Evolutionary conservation across 2,329 filamentous ascomycete genomes (phyloP).

Genomic region (Claviceps lovelessii): DNA sequence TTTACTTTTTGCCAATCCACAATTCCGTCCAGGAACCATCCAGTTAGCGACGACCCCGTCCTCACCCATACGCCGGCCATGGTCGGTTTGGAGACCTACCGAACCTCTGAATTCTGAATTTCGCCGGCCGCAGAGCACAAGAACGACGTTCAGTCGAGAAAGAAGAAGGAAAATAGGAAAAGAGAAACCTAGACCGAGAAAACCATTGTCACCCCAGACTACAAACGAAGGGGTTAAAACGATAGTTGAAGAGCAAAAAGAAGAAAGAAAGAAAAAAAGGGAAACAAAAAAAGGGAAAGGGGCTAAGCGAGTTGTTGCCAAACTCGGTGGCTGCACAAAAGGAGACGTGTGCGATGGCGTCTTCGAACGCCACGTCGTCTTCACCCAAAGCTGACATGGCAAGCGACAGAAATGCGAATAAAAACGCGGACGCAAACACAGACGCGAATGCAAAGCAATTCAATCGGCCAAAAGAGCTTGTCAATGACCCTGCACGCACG

Average conservation of each 20-base stretch:
- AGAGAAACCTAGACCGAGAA: neutral
- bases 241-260: neutral
- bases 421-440: constrained; percentile 1
- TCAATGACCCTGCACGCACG: constrained; percentile 46
- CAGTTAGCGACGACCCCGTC: constrained; percentile 1
- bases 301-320: neutral
- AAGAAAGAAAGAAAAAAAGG: neutral
- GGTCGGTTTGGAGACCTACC: neutral
- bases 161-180: neutral
- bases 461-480: constrained; percentile 20
- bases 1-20: neutral
- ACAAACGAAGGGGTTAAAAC: neutral
- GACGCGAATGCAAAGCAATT: neutral
- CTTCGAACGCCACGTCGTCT: constrained; percentile 2
- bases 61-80: no score
- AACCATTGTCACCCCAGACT: neutral
- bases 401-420: no score
- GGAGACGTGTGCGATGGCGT: constrained; percentile 3
- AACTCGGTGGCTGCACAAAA: neutral
- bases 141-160: no score
- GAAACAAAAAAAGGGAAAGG: neutral
- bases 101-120: neutral
- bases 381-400: constrained; percentile 7
- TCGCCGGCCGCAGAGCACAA: neutral
- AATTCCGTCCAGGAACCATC: neutral